Evolutionary conservation across 306 rosid genomes (phyloP).

Genomic region (Quercus parvula): DNA sequence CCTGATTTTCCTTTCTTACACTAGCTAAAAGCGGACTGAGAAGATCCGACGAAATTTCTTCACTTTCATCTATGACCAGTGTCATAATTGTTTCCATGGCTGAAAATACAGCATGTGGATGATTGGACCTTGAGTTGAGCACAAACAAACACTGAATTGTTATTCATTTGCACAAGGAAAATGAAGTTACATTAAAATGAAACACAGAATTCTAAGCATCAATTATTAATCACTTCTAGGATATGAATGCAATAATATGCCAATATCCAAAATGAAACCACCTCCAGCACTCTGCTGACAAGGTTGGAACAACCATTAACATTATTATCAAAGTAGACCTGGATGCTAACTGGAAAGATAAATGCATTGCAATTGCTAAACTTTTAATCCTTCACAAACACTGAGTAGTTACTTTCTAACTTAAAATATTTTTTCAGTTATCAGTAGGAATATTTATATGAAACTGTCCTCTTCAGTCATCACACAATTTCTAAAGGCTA

Average conservation of each 20-base stretch:
- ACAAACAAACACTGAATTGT: slow-evolving; percentile 25
- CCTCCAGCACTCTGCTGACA: not conserved
- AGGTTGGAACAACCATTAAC: not conserved
- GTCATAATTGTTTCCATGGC: slow-evolving; percentile 70
- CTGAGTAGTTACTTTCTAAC: not conserved
- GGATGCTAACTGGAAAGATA: not conserved
- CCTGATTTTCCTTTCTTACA: slow-evolving; percentile 60
- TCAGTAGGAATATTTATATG: not conserved
- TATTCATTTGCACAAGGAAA: slow-evolving; percentile 19
- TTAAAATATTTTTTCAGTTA: not conserved
- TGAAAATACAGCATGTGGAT: slow-evolving; percentile 40
- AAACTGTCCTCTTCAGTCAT: not conserved
- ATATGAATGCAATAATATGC: slow-evolving; percentile 8
- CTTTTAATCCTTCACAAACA: not conserved
- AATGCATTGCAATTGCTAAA: not conserved
- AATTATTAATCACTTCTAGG: slow-evolving; percentile 1
- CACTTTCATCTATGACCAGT: slow-evolving; percentile 56
- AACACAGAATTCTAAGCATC: slow-evolving; percentile 4
- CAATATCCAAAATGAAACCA: not conserved
- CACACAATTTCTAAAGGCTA: not conserved
- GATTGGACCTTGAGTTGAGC: slow-evolving; percentile 52
- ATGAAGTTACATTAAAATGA: not conserved
- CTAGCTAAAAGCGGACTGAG: slow-evolving; percentile 55
- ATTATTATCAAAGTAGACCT: not conserved
- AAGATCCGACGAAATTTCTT: slow-evolving; percentile 58